Evolutionary conservation across 306 rosid species (phyloP), one percentile per base, ranked within the genome.

Genomic region (Cucurbita moschata): DNA sequence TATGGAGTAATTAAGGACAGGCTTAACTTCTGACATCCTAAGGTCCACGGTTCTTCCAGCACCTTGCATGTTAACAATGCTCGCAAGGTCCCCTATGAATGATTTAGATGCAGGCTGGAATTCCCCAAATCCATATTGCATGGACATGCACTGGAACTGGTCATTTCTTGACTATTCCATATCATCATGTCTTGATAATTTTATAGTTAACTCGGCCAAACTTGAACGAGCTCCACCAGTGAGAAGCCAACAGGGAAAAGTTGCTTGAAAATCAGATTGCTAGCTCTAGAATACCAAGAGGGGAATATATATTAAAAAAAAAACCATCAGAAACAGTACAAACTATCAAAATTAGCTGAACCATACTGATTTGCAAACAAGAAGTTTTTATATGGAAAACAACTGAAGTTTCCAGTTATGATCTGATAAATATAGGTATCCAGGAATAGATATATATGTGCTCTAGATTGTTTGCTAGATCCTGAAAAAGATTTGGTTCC

Each of bases 1-100:
- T 77, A 89, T 88, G 68, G 97, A 91, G 77, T 76, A 89, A 84
- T 91, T 89, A 80, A 53, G 96, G 62, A 85, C 92, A 54, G 96
- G 89, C 78, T 81, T 91, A 71, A 86, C 81, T 74, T 83, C 92
- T 60, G 89, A 73, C 39, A 54, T 62, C 76, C 76, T 82, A 7
- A 59, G 82, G 73, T 82, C 81, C 50, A 75, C 68, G 18, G 82
- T 57, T 75, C 90, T 85, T 71, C 79, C 64, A 73, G 77, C 78
- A 75, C 75, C 13, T 77, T 76, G 84, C 78, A 64, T 59, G 67
- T 81, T 75, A 65, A 56, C 56, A 63, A 80, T 77, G 64, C 84
- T 77, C 77, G 70, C 71, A 76, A 82, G 77, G 70, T 86, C 89
- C 57, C 59, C 85, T 78, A 76, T 44, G 61, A 85, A 77, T 19